These are phyloP conservation scores for Coccomyxa sp. DNA, from an alignment of 139 green algal species.

Conservation along the genomic window DNA sequence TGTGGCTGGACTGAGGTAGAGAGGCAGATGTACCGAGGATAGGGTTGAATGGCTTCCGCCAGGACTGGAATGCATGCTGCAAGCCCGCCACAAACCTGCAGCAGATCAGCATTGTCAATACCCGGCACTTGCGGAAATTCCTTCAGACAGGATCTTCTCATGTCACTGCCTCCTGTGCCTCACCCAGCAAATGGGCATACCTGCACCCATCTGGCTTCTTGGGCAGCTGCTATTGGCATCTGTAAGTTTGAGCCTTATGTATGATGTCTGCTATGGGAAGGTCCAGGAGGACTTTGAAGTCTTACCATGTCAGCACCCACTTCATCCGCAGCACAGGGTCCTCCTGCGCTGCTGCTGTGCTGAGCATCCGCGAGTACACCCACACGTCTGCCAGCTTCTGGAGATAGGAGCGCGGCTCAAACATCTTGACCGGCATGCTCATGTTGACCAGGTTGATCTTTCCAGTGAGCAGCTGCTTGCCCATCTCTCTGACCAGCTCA, in stretches of 20 bases:
- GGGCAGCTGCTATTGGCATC: too few species aligned
- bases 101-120: neutral
- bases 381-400: slow-evolving; percentile 82
- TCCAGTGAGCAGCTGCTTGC: slow-evolving; percentile 60
- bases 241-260: too few species aligned
- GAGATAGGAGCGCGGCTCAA: slow-evolving; percentile 81
- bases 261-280: too few species aligned
- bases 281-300: too few species aligned
- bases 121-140: too few species aligned
- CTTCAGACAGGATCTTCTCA: neutral
- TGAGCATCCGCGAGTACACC: slow-evolving; percentile 52
- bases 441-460: slow-evolving; percentile 82
- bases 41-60: slow-evolving; percentile 86
- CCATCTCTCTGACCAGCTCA: slow-evolving; percentile 45
- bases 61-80: slow-evolving; percentile 48
- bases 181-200: neutral
- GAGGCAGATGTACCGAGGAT: slow-evolving; percentile 87
- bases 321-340: slow-evolving; percentile 73
- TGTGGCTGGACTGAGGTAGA: too few species aligned
- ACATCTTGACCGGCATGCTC: slow-evolving; percentile 77
- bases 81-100: slow-evolving; percentile 60
- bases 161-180: neutral
- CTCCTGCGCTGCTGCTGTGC: slow-evolving; percentile 24
- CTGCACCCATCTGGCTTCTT: neutral
- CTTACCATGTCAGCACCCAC: slow-evolving; percentile 53